Conservation (phyloP, 371 early-diverging fungal species). For the Coemansia sp. region DNA sequence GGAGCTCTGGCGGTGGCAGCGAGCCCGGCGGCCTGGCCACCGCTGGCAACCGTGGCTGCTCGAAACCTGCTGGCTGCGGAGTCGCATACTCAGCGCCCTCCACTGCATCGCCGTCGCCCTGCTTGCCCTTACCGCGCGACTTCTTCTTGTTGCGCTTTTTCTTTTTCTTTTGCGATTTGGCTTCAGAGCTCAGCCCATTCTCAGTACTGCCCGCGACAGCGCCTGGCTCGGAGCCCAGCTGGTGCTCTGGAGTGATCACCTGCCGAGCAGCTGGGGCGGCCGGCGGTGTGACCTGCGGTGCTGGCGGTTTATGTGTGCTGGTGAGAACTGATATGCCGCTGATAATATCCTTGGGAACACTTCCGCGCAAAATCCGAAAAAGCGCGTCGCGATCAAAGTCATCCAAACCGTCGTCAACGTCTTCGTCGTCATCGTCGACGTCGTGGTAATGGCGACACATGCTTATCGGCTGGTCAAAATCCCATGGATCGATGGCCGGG, state of each 20-base stretch:
- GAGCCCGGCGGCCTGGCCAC: too few species aligned
- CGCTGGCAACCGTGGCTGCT: too few species aligned
- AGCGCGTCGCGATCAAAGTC: slow-evolving; percentile 8
- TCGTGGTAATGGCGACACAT: slow-evolving; percentile 7
- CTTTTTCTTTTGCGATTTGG: slow-evolving; percentile 44
- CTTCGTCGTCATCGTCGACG: background rate
- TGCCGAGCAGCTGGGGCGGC: background rate
- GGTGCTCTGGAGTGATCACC: background rate
- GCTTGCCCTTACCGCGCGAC: slow-evolving; percentile 25
- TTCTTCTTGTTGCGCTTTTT: slow-evolving; percentile 58
- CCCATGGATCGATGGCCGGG: slow-evolving; percentile 19
- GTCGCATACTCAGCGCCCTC: slow-evolving; percentile 7
- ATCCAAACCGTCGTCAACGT: too few species aligned
- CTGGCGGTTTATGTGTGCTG: background rate
- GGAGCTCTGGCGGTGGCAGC: background rate
- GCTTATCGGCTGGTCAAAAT: slow-evolving; percentile 15
- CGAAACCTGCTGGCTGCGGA: background rate
- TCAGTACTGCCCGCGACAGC: background rate
- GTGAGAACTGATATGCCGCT: background rate
- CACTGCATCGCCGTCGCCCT: background rate
- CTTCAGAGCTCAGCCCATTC: background rate
- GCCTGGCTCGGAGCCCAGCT: background rate
- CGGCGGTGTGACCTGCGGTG: background rate
- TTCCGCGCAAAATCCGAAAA: slow-evolving; percentile 10
- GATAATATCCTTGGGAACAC: slow-evolving; percentile 1